phyloP scores from a whole-genome alignment of 1,284 basidiomycete genomes.

The Papiliotrema terrestris region DNA sequence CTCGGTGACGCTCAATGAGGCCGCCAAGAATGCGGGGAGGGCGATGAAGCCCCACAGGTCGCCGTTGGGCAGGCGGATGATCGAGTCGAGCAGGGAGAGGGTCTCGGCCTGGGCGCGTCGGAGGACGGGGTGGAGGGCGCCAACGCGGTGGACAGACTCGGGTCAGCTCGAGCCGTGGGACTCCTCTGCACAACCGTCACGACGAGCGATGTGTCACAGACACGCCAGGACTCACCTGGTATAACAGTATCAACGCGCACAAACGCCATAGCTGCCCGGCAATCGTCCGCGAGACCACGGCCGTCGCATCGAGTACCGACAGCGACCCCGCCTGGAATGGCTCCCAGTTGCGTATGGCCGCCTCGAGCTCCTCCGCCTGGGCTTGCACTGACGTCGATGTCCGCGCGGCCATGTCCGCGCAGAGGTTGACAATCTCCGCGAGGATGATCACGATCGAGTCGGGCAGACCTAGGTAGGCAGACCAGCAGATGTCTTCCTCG shows the following conservation, averaged over 20 bases:
- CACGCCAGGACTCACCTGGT: constrained; percentile 6
- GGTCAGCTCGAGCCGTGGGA: neutral
- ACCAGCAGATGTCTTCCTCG: constrained; percentile 24
- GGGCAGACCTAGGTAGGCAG: constrained; percentile 31
- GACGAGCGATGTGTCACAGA: neutral
- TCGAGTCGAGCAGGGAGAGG: constrained; percentile 20
- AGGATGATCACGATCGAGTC: constrained; percentile 30
- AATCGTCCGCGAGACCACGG: constrained; percentile 25
- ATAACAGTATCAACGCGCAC: constrained; percentile 23
- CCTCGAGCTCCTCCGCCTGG: constrained; percentile 24
- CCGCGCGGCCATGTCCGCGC: constrained; percentile 15
- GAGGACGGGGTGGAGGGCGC: constrained; percentile 25
- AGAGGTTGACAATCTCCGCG: constrained; percentile 28
- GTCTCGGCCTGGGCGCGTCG: constrained; percentile 19
- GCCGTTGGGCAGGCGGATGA: constrained; percentile 24
- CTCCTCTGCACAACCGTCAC: too few relatives aligned
- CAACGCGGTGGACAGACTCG: constrained; percentile 25
- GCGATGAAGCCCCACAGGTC: constrained; percentile 27
- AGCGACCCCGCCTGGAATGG: constrained; percentile 7
- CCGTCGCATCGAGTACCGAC: constrained; percentile 13
- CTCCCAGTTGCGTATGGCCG: constrained; percentile 17
- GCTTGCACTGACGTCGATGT: constrained; percentile 10
- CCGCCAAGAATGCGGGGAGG: constrained; percentile 28
- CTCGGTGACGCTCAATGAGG: constrained; percentile 14
- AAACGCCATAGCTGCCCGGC: constrained; percentile 27